A percentile compares a stretch with the other conserved stretches of the same genome.
Conservation (phyloP, 1,284 basidiomycete genomes). For the Fereydounia khargensis region DNA sequence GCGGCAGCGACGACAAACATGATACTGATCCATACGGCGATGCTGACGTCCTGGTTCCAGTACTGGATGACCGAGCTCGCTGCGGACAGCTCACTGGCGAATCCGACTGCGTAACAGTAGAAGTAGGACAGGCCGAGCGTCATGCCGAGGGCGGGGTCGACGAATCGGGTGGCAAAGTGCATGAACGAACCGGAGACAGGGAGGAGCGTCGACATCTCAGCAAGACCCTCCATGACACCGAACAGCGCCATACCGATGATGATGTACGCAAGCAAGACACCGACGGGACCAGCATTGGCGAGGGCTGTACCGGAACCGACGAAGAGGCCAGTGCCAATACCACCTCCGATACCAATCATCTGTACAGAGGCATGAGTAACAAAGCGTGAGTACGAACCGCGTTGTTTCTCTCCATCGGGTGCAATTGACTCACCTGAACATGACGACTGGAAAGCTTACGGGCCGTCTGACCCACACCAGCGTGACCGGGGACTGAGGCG, state of each 20-base stretch:
- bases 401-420: no score
- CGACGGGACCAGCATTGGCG: slow-evolving; percentile 40
- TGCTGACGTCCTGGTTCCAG: slow-evolving; percentile 47
- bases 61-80: slow-evolving; percentile 58
- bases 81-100: slow-evolving; percentile 54
- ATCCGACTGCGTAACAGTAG: slow-evolving; percentile 50
- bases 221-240: slow-evolving; percentile 42
- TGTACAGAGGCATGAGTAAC: no score
- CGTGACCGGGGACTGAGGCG: slow-evolving; percentile 1
- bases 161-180: slow-evolving; percentile 41
- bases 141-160: slow-evolving; percentile 72
- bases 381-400: no score
- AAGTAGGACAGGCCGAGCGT: slow-evolving; percentile 59
- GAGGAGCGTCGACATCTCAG: slow-evolving; percentile 43
- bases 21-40: slow-evolving; percentile 42
- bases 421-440: no score
- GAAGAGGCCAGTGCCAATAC: slow-evolving; percentile 50
- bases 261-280: slow-evolving; percentile 43
- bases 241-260: slow-evolving; percentile 44
- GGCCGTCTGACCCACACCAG: slow-evolving; percentile 23
- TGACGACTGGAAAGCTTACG: slow-evolving; percentile 25
- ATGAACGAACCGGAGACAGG: slow-evolving; percentile 51
- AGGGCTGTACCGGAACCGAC: slow-evolving; percentile 42
- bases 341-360: slow-evolving; percentile 47
- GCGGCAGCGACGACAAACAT: slow-evolving; percentile 36